Evolutionary conservation across 2,329 filamentous ascomycete genomes (phyloP), one percentile per base, ranked within the genome.

Genomic region (Paecilomyces dactylethromorphus): DNA sequence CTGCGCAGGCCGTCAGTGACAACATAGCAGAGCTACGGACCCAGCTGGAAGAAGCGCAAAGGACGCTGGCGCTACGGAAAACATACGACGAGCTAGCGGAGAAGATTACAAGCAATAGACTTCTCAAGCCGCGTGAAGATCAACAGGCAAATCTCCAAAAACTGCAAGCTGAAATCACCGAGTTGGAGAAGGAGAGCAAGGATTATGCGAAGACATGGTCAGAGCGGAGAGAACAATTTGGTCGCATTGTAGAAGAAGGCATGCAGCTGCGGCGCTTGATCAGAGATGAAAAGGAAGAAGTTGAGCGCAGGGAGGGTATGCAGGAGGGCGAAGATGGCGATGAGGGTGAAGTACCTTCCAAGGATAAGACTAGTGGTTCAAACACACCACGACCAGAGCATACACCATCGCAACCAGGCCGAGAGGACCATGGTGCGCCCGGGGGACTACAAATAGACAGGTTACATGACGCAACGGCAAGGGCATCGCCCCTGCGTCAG

Each of bases 241-340:
- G 88, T 59, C 84, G 86, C 58, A 92, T 97, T 68, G 90, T 96
- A 71, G 90, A 92, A 60, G 93, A 97, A 78, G 91, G 91, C n/a
- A 89, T 90, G 84, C 82, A 90, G 63, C 82, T 97, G 72, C 81
- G 92, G 59, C 83, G 90, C 54, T 82, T 95, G 72, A 96, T 97
- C 69, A 87, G 92, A 61, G 92, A 96, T 69, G 93, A 97, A 80
- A 96, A 96, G 77, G 92, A 96, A 72, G 92, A 96, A 75, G 90
- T 94, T 0, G 92, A 96, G 75, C 82, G 91, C 50, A 84, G 91
- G 57, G 91, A 95, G 73, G 91, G 91, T 31, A 91, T 91, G 63
- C 87, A 86, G 54, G 87, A 82, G 61, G 81, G 77, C 3, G 81
- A 87, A 65, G 86, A 87, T 39, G 82, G 78, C 4, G 80, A 81